phyloP scores from a whole-genome alignment of 2,329 filamentous ascomycete genomes.

The Corinectria fuckeliana region DNA sequence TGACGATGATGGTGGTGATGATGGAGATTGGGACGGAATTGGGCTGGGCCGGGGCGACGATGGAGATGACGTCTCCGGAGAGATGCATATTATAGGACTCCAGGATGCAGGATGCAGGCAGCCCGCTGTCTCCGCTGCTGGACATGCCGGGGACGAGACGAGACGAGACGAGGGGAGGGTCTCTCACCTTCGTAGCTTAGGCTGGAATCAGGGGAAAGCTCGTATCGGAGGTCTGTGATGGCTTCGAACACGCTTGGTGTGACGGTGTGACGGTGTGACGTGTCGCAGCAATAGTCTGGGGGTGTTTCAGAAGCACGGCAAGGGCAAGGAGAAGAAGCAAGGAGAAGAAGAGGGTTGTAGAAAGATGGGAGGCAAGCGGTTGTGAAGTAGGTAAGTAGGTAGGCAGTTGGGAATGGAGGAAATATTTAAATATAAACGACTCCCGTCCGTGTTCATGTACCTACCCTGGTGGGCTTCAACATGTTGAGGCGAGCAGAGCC shows the following conservation, averaged over 20 bases:
- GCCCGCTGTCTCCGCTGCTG: background rate
- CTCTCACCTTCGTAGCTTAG: background rate
- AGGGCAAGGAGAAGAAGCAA: background rate
- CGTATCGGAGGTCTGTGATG: background rate
- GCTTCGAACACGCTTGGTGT: background rate
- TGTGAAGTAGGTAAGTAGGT: background rate
- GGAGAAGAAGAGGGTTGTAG: background rate
- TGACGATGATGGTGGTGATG: background rate
- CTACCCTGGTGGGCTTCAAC: background rate
- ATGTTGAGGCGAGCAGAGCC: constrained; percentile 8
- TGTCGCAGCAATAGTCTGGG: background rate
- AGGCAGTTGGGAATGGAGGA: background rate
- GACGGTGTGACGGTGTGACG: background rate
- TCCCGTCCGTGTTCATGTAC: background rate
- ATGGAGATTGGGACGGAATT: background rate
- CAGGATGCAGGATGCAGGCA: background rate
- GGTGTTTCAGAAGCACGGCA: background rate
- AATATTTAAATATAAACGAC: background rate
- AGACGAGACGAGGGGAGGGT: background rate
- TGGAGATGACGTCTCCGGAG: constrained; percentile 6
- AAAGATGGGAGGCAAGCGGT: background rate
- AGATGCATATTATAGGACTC: background rate
- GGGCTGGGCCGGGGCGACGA: constrained; percentile 1
- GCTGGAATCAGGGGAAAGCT: background rate
- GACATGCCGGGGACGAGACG: background rate